Evolutionary conservation across 495 filamentous ascomycete genomes (phyloP).

Genomic region (Daldinia childiae): DNA sequence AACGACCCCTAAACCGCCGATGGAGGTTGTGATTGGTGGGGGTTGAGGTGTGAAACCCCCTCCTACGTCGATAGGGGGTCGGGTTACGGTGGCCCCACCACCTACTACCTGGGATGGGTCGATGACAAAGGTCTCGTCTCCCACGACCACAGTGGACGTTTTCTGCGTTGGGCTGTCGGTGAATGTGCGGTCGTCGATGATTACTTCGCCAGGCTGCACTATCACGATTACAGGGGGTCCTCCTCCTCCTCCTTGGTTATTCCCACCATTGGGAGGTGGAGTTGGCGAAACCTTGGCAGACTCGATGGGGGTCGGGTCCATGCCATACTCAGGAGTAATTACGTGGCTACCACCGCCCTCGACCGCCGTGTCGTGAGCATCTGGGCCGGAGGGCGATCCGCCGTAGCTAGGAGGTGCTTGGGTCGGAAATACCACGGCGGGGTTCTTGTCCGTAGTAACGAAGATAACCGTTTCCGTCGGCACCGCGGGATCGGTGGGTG

Average conservation of each 20-base stretch:
- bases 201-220: conserved; percentile 52
- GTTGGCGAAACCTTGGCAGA: conserved; percentile 33
- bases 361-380: conserved; percentile 37
- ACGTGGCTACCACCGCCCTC: conserved; percentile 19
- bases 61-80: conserved; percentile 42
- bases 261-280: conserved; percentile 4
- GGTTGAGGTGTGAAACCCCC: conserved; percentile 33
- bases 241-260: background rate
- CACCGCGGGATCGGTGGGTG: conserved; percentile 40
- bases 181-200: conserved; percentile 56
- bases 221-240: conserved; percentile 49
- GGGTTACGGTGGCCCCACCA: conserved; percentile 51
- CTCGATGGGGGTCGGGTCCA: conserved; percentile 18
- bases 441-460: conserved; percentile 61
- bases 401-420: conserved; percentile 55
- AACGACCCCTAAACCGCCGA: conserved; percentile 54
- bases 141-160: conserved; percentile 54
- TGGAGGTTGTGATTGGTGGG: conserved; percentile 48
- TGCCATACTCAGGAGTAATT: conserved; percentile 48
- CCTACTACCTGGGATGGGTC: conserved; percentile 54
- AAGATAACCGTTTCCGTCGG: conserved; percentile 47
- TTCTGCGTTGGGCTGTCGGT: conserved; percentile 45
- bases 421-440: conserved; percentile 55
- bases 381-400: conserved; percentile 44
- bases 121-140: conserved; percentile 55